Evolutionary conservation across 495 filamentous ascomycete species (phyloP), one percentile per base, ranked within the genome.

Genomic region (Zalerion maritima): DNA sequence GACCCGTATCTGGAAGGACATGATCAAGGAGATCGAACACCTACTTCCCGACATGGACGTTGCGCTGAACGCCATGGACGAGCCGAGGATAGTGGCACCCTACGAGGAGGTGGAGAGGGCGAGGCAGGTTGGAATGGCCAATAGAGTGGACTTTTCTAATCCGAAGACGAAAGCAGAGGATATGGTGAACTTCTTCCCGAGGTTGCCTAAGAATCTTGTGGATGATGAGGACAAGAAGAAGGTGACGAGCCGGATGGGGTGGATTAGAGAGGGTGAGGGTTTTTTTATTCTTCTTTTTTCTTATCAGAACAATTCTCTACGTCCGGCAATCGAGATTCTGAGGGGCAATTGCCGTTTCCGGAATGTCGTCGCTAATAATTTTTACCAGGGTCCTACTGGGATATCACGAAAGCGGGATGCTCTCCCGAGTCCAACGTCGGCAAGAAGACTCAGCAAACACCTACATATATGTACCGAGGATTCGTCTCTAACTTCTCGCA

Each of bases 11-110:
- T 67, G 76, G 57, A 34, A 67, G 25, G 46, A 60, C 15, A 55
- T 80, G 42, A 61, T 79, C 15, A 37, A 62, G 22, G 63, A 58
- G 0, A 60, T 82, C 27, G 59, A 66, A 19, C 54, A 70, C 34
- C 43, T 73, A 34, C 45, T 81, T 15, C 78, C 78, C 11, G 73
- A 83, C 45, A 72, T 83, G 69, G 73, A 78, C 37, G 58, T 81
- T 26, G 65, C 74, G 3, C 58, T 79, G 42, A 81, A 81, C 41
- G 55, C 62, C 2, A 66, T 76, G 57, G 78, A 81, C 40, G 73
- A 81, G 42, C 77, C 77, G 15, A 54, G 76, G 24, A 47, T 81
- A 2, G 62, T 79, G 5, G 68, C 71, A 2, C 65, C 71, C 11
- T 79, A 71, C 66, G 75, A 81, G 32, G 60, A 57, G 17, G 76